phyloP scores from a whole-genome alignment of 345 rosid genomes.

The Pistacia atlantica region DNA sequence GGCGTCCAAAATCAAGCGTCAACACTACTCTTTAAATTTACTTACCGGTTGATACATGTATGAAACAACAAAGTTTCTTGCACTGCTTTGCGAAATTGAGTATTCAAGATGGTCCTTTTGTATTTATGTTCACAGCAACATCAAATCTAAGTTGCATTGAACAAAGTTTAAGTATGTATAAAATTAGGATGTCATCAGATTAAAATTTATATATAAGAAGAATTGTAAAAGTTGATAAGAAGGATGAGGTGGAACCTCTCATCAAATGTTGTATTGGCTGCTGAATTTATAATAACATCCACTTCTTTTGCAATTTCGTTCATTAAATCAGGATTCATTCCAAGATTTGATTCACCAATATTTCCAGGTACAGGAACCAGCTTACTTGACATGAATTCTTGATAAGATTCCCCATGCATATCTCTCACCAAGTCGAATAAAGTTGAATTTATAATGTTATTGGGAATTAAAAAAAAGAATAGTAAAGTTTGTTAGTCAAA shows the following conservation, averaged over 20 bases:
- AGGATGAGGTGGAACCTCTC: too few species aligned
- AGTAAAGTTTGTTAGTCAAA: too few species aligned
- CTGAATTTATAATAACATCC: slow-evolving; percentile 38
- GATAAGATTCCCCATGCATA: slow-evolving; percentile 2
- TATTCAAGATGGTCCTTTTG: slow-evolving; percentile 18
- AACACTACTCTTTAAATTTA: too few species aligned
- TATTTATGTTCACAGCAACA: slow-evolving; percentile 21
- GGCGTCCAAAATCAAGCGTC: too few species aligned
- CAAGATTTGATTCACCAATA: slow-evolving; percentile 17
- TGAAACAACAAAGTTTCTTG: slow-evolving; percentile 33
- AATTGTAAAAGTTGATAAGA: too few species aligned
- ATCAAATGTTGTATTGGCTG: slow-evolving; percentile 14
- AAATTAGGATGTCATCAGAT: background rate
- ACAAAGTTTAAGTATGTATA: background rate
- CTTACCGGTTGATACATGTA: slow-evolving; percentile 29
- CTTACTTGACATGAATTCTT: background rate
- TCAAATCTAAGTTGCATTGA: slow-evolving; percentile 28
- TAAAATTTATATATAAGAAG: too few species aligned
- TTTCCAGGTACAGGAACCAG: background rate
- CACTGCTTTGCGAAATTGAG: slow-evolving; percentile 25
- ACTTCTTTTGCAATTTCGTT: slow-evolving; percentile 19
- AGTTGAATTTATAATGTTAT: background rate
- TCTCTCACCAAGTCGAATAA: background rate
- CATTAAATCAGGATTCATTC: slow-evolving; percentile 14
- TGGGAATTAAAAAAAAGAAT: too few species aligned